Conservation (phyloP, 179 eudicot genomes). For the Beta macrorhiza region DNA sequence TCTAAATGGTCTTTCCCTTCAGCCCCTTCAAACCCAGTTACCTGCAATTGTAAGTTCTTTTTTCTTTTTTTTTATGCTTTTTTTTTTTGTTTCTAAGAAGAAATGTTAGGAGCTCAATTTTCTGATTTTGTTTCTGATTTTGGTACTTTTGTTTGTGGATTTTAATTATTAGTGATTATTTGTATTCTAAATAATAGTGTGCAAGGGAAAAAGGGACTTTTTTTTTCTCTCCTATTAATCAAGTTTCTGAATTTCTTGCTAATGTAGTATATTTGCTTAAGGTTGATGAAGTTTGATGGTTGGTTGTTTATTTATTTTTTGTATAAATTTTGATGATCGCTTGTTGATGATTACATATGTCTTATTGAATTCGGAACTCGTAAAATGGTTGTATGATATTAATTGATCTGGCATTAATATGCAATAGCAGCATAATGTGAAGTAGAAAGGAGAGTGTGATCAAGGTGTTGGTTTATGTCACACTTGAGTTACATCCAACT, state of each 20-base stretch:
- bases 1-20: slow-evolving; percentile 88
- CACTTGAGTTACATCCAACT: not conserved
- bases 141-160: not conserved
- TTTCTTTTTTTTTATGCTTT: slow-evolving; percentile 6
- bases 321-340: no score
- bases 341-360: not conserved
- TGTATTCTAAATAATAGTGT: not conserved
- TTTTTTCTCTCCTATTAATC: not conserved
- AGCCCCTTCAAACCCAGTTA: slow-evolving; percentile 76
- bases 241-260: not conserved
- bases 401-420: not conserved
- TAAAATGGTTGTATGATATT: not conserved
- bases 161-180: not conserved
- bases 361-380: not conserved
- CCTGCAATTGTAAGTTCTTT: slow-evolving; percentile 69
- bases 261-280: not conserved
- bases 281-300: not conserved
- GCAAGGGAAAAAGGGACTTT: not conserved
- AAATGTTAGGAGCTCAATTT: not conserved
- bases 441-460: not conserved
- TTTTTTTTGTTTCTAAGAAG: not conserved
- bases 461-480: not conserved
- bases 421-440: no score
- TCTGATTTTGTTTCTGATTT: not conserved
- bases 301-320: no score